Evolutionary conservation across 75 land plant species (phyloP), one percentile per base, ranked within the genome.

Genomic region (Cupressus sempervirens): DNA sequence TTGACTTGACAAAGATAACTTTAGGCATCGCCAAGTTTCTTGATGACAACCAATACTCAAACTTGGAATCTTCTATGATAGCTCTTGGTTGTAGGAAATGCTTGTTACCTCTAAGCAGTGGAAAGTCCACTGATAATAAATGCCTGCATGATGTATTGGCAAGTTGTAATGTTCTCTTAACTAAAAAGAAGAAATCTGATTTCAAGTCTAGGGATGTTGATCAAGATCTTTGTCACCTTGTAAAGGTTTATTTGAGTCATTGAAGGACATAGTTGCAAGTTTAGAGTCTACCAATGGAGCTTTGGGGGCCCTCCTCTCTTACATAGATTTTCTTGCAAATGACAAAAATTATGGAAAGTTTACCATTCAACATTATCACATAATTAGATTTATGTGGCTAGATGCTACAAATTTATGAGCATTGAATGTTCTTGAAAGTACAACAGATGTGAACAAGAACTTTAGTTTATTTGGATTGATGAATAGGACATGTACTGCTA

Each of bases 401-500:
- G 99, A 98, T 89, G 94, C 98, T 87, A 97, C 99, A 84, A 98
- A 98, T 32, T 87, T 94, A 89, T 88, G 93, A 54, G 99, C 99
- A 76, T 84, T 98, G 35, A 96, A 96, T 92, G 94, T 98, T 80
- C 84, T 95, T 76, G 98, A 96, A 86, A 91, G 91, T 85, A 98
- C 96, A 86, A 93, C 90, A 41, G 99, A 98, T 92, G 91, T 93
- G 74, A 96, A 98, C 90, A 98, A 96, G 89, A 98, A 91, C 83
- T 98, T 93, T 62, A 98, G 98, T 84, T 89, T 98, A 46, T 94
- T 93, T 93, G 99, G 99, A 54, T 87, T 98, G 35, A 92, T 98
- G 99, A 98, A 98, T 90, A 95, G 99, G 87, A 96, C 97, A 1
- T 96, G 98, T 89, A 98, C 98, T 80, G 97, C 96, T 87, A 98